These are phyloP conservation scores for Colletotrichum salicis DNA, from an alignment of 2,329 filamentous ascomycete genomes.

Conservation along the genomic window DNA sequence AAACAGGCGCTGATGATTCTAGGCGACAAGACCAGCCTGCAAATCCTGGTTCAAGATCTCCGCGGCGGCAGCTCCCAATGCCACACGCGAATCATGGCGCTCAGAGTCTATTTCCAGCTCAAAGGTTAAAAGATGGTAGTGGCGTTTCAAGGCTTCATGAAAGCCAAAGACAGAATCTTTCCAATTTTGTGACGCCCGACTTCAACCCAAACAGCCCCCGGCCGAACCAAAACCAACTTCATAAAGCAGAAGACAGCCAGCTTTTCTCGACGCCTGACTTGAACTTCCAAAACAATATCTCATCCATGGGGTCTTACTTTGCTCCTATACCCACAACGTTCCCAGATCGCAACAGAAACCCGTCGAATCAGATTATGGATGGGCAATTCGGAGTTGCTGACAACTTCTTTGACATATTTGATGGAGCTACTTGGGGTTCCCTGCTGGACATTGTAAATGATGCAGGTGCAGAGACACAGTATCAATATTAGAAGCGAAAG, in stretches of 20 bases:
- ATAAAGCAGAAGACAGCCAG: too few relatives aligned
- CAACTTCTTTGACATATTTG: slow-evolving; percentile 29
- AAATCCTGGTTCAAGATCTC: background rate
- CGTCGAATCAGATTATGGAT: background rate
- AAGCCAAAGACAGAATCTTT: background rate
- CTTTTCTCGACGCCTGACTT: background rate
- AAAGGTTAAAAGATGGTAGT: background rate
- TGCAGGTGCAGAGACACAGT: background rate
- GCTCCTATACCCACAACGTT: slow-evolving; percentile 27
- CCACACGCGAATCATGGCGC: background rate
- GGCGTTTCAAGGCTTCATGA: too few relatives aligned
- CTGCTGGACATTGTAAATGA: slow-evolving; percentile 24
- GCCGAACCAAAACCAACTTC: background rate
- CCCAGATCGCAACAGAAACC: slow-evolving; percentile 5
- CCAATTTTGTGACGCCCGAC: too few relatives aligned
- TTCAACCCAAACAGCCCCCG: background rate
- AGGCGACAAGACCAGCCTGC: background rate
- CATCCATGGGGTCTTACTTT: background rate
- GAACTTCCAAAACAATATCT: background rate
- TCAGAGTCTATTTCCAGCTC: background rate
- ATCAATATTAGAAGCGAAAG: background rate
- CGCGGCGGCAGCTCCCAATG: background rate
- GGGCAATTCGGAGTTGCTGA: background rate
- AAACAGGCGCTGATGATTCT: background rate
- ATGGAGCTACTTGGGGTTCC: slow-evolving; percentile 30